These are phyloP conservation scores for Arxiozyma heterogenica DNA, from an alignment of 1,139 yeast genomes.

Conservation along the genomic window DNA sequence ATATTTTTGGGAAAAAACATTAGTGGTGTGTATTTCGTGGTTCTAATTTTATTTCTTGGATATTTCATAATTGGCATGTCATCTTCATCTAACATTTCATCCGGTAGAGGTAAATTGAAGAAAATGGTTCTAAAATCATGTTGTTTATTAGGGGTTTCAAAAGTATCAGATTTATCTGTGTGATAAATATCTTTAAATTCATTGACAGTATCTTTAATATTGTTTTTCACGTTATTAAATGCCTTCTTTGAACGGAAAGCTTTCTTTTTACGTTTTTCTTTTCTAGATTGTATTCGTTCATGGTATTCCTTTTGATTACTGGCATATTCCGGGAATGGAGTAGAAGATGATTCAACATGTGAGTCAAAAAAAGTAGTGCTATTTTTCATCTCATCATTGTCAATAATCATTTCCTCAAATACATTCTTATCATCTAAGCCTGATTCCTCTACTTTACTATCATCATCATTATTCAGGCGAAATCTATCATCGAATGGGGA, in stretches of 20 bases:
- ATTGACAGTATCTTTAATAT: conserved; percentile 26
- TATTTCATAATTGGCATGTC: conserved; percentile 51
- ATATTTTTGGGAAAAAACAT: conserved; percentile 83
- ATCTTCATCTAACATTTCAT: conserved; percentile 48
- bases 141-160: conserved; percentile 17
- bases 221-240: conserved; percentile 32
- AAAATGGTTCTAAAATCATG: conserved; percentile 44
- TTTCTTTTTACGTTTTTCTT: conserved; percentile 2
- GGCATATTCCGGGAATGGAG: neutral
- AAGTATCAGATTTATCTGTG: conserved; percentile 9
- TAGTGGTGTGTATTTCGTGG: conserved; percentile 90
- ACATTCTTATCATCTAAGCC: neutral
- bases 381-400: conserved; percentile 7
- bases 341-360: conserved; percentile 2
- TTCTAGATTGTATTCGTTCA: conserved; percentile 5
- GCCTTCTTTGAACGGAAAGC: conserved; percentile 28
- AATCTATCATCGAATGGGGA: conserved; percentile 25
- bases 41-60: conserved; percentile 86
- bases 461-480: neutral
- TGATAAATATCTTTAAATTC: conserved; percentile 15
- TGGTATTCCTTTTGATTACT: neutral
- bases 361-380: conserved; percentile 6
- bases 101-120: conserved; percentile 63
- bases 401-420: conserved; percentile 13
- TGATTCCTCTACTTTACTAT: neutral